Evolutionary conservation across 176 grass and related monocot genomes (phyloP).

Genomic region (Miscanthus lutarioriparius): DNA sequence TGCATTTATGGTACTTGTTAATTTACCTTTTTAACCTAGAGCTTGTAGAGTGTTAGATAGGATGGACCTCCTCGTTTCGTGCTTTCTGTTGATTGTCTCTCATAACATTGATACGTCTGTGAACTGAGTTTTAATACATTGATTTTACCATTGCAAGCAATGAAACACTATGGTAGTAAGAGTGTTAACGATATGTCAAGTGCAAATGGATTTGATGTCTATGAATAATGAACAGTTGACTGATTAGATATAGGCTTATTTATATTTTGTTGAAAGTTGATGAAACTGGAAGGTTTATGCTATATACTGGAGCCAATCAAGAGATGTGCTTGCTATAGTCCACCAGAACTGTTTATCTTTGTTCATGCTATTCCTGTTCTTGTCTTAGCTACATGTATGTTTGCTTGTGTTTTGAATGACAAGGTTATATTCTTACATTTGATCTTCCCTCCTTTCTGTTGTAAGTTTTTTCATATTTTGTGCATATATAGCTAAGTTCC

Average conservation of each 20-base stretch:
- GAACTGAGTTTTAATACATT: too few relatives aligned
- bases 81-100: background rate
- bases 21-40: background rate
- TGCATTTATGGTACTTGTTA: background rate
- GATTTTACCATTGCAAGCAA: too few relatives aligned
- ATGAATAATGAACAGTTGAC: background rate
- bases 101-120: too few relatives aligned
- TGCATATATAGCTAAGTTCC: background rate
- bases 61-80: background rate
- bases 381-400: background rate
- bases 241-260: background rate
- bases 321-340: background rate
- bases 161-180: background rate
- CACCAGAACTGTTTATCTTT: background rate
- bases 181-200: background rate
- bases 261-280: background rate
- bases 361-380: background rate
- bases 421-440: background rate
- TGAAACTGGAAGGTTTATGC: background rate
- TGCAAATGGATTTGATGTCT: background rate
- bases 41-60: background rate
- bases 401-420: background rate
- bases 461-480: conserved; percentile 6
- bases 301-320: background rate
- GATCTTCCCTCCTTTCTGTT: background rate